These are phyloP conservation scores for Cordyceps fumosorosea DNA, from an alignment of 2,329 filamentous ascomycete genomes.

Conservation along the genomic window DNA sequence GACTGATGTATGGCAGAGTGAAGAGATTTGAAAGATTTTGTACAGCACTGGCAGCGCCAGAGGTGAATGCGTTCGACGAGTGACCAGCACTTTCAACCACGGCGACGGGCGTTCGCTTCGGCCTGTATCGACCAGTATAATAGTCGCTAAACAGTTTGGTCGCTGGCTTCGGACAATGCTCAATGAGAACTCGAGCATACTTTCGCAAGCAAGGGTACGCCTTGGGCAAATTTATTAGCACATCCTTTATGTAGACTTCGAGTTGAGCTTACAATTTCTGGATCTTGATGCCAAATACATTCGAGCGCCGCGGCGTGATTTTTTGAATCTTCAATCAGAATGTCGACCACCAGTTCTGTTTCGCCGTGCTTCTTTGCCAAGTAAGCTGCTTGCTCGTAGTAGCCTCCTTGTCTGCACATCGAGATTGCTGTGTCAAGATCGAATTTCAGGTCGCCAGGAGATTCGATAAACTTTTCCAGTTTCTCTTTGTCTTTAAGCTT, in stretches of 20 bases:
- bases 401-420: constrained; percentile 96
- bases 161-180: constrained; percentile 74
- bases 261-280: constrained; percentile 55
- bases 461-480: constrained; percentile 93
- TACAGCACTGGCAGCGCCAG: constrained; percentile 65
- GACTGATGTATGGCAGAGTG: constrained; percentile 78
- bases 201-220: constrained; percentile 90
- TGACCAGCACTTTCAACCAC: constrained; percentile 31
- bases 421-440: constrained; percentile 94
- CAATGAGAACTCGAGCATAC: constrained; percentile 84
- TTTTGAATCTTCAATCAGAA: constrained; percentile 91
- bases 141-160: constrained; percentile 91
- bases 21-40: constrained; percentile 81
- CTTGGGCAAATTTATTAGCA: constrained; percentile 30
- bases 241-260: not conserved
- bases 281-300: constrained; percentile 84
- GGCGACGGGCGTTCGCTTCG: constrained; percentile 53
- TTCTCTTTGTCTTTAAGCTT: constrained; percentile 97
- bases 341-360: constrained; percentile 88
- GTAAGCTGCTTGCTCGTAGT: constrained; percentile 94
- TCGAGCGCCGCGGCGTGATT: constrained; percentile 81
- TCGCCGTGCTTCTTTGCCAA: constrained; percentile 91
- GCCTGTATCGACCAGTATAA: constrained; percentile 78
- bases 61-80: constrained; percentile 39
- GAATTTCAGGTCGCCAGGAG: constrained; percentile 88